These are phyloP conservation scores for Hyaloscypha hepaticicola DNA, from an alignment of 495 filamentous ascomycete genomes.

Conservation along the genomic window DNA sequence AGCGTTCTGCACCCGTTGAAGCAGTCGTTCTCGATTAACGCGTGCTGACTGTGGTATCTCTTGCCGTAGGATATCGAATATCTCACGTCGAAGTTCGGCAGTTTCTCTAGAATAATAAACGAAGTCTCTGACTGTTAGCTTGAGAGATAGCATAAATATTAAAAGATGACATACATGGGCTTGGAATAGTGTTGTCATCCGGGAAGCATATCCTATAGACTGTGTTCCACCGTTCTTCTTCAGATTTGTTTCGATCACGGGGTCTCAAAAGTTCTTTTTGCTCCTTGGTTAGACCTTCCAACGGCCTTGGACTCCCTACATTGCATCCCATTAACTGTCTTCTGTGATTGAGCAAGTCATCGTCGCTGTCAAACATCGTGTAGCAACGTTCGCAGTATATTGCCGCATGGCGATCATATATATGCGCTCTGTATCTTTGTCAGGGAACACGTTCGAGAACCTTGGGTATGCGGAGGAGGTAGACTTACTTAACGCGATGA, in stretches of 20 bases:
- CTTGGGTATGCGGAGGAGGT: no score
- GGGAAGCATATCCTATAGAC: constrained; percentile 18
- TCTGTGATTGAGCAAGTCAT: background rate
- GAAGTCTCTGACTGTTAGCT: constrained; percentile 4
- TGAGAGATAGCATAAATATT: background rate
- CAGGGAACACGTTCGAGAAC: no score
- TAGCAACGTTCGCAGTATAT: no score
- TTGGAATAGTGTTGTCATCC: constrained; percentile 5
- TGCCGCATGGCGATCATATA: no score
- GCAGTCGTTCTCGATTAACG: background rate
- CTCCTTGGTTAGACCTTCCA: constrained; percentile 10
- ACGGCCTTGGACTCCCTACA: background rate
- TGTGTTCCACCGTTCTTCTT: constrained; percentile 15
- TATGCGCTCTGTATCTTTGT: no score
- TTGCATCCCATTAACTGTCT: background rate
- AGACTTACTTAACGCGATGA: no score
- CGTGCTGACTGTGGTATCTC: background rate
- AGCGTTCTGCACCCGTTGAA: background rate
- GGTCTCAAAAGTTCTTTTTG: constrained; percentile 10
- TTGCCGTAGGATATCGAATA: background rate
- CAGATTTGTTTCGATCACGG: constrained; percentile 10
- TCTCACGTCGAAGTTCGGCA: background rate
- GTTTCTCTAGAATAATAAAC: constrained; percentile 11
- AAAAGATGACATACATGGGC: constrained; percentile 8
- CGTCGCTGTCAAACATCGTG: background rate